Evolutionary conservation across 805 yeast genomes (phyloP).

Genomic region (Barnettozyma wickerhamii): DNA sequence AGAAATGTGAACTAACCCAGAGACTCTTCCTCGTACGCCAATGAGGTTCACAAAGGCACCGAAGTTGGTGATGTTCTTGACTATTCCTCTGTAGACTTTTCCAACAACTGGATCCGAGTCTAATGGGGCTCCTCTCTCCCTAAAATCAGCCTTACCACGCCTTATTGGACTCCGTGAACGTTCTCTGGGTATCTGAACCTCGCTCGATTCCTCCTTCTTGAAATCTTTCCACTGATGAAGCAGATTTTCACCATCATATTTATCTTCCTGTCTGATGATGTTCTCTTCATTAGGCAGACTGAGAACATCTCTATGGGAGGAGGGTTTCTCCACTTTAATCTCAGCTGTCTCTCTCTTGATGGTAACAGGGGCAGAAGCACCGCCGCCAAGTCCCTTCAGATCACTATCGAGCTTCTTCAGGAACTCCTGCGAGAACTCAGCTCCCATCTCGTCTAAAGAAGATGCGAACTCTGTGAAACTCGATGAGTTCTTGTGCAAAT

Average conservation of each 20-base stretch:
- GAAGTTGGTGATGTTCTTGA: slow-evolving; percentile 55
- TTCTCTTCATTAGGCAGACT: slow-evolving; percentile 18
- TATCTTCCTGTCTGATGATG: slow-evolving; percentile 17
- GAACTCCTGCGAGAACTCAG: slow-evolving; percentile 32
- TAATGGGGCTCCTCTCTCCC: slow-evolving; percentile 22
- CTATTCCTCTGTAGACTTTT: slow-evolving; percentile 54
- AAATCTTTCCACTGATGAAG: slow-evolving; percentile 20
- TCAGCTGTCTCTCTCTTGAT: slow-evolving; percentile 8
- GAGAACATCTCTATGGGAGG: slow-evolving; percentile 8
- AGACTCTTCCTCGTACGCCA: slow-evolving; percentile 32
- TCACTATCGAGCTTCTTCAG: slow-evolving; percentile 14
- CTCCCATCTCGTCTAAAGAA: slow-evolving; percentile 39
- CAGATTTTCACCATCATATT: slow-evolving; percentile 12
- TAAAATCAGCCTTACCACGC: slow-evolving; percentile 8
- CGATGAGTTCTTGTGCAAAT: slow-evolving; percentile 31
- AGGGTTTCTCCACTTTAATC: slow-evolving; percentile 6
- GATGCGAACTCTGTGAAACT: slow-evolving; percentile 32
- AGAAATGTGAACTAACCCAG: slow-evolving; percentile 78
- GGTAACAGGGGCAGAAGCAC: not conserved
- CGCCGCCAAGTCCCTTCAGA: not conserved
- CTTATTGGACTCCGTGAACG: slow-evolving; percentile 12
- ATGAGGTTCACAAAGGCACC: slow-evolving; percentile 73
- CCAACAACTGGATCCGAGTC: slow-evolving; percentile 34
- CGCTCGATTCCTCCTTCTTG: slow-evolving; percentile 17
- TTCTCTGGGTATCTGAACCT: slow-evolving; percentile 10